A percentile compares a stretch with the other conserved stretches of the same genome.
Evolutionary conservation across 371 early-diverging fungal species (phyloP).

Genomic region (Rhizoclosmatium hyalinum): DNA sequence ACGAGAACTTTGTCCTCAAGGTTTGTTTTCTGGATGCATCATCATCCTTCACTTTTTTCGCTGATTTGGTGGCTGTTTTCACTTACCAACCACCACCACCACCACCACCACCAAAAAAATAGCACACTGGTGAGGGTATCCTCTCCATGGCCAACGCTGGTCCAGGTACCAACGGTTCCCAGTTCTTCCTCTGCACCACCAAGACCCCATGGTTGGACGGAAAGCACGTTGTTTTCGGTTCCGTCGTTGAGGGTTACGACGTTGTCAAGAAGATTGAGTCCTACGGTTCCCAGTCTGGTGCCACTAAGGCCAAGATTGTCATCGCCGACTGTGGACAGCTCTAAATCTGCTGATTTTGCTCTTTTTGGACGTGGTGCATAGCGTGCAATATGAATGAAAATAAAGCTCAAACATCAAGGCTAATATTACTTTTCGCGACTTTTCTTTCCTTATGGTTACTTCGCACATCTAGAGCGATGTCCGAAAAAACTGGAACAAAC

Average conservation of each 20-base stretch:
- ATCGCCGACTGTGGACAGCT: constrained; percentile 84
- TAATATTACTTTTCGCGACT: not conserved
- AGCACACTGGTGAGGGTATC: constrained; percentile 52
- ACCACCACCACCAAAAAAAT: constrained; percentile 21
- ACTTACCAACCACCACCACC: not conserved
- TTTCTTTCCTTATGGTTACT: not conserved
- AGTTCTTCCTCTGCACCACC: constrained; percentile 85
- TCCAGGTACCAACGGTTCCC: constrained; percentile 93
- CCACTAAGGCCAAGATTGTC: constrained; percentile 68
- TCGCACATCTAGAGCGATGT: not conserved
- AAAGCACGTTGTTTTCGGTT: constrained; percentile 82
- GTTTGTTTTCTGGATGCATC: constrained; percentile 60
- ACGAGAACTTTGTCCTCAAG: constrained; percentile 73
- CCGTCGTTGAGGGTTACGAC: constrained; percentile 62
- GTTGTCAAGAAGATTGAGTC: constrained; percentile 82
- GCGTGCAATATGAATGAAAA: not conserved
- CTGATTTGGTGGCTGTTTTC: constrained; percentile 17
- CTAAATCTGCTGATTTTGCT: constrained; percentile 28
- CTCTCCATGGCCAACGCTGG: constrained; percentile 69
- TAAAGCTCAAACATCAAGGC: not conserved
- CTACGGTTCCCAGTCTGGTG: constrained; percentile 75
- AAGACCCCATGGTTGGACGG: constrained; percentile 89
- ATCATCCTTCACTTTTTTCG: not conserved
- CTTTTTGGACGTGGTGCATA: not conserved
- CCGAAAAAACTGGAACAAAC: no score